Base-by-base conservation (phyloP, 1,284 basidiomycete genomes). In the Ceratobasidium sp. region DNA sequence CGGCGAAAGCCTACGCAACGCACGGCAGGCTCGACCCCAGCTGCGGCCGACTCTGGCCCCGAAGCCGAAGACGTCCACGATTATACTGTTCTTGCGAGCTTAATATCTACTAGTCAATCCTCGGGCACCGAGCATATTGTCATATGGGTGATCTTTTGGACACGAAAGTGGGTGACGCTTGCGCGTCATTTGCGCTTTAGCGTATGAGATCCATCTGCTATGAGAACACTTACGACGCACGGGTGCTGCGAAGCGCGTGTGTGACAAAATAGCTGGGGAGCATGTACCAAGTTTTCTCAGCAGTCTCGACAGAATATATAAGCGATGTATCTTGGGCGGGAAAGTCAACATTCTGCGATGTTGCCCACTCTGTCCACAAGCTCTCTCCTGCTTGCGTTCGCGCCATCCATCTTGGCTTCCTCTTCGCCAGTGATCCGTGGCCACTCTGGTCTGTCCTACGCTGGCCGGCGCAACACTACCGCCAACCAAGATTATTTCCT, bases 401-500 rank as follows among this genome's bases (percentile, higher is more conserved):
- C 48, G 22, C 48, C n/a, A 13, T 49, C 19, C 8, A 22, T 49
- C 48, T 49, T 49, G 22, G 48, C 37, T 39, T 39, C 37, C 37
- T 11, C 37, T 49, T 58, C 34, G 9, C 43, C 68, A n/a, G 41
- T 61, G 16, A 39, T 71, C 1, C 13, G 13, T 19, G 68, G 68
- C 7, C 14, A 27, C 11, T 71, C 68, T 34, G 68, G 68, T 11
- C 27, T 71, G 14, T 59, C 68, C n/a, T 71, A 71, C 31, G 54
- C 49, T 13, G 74, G 74, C 9, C 39, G 68, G 54, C 69, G 61
- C 16, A 59, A 68, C 31, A 34, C 62, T 9, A 59, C 64, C 14
- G 65, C 62, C 61, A 51, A 56, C 19, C 68, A 74, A 43, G 76
- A 76, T 34, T 72, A 74, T 29, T 76, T 76, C 39, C 75, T 76